Evolutionary conservation across 2,329 filamentous ascomycete species (phyloP).

Genomic region (Paracorniculantispora psalliotae): DNA sequence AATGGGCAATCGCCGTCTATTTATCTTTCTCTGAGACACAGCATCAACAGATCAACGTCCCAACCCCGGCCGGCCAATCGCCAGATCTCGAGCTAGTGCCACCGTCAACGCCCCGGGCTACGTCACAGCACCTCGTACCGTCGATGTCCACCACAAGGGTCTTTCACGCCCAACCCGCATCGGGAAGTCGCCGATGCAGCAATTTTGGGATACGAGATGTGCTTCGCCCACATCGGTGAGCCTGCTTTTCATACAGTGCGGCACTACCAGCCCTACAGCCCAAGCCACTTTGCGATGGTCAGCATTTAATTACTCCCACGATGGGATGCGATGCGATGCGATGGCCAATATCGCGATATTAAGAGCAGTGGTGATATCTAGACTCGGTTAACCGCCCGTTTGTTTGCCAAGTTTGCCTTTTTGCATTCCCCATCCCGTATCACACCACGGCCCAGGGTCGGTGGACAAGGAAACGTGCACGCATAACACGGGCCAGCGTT

Average conservation of each 20-base stretch:
- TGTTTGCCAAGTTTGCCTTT: too few relatives aligned
- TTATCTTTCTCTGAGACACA: background rate
- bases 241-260: background rate
- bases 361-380: too few relatives aligned
- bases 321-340: background rate
- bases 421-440: too few relatives aligned
- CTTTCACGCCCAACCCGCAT: background rate
- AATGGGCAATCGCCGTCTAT: background rate
- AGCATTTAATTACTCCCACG: too few relatives aligned
- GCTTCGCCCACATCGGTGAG: background rate
- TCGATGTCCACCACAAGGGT: background rate
- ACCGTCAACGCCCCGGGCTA: background rate
- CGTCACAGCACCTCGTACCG: slow-evolving; percentile 1
- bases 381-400: too few relatives aligned
- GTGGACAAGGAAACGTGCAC: too few relatives aligned
- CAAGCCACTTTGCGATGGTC: too few relatives aligned
- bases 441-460: too few relatives aligned
- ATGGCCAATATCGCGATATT: too few relatives aligned
- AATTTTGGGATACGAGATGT: slow-evolving; percentile 1
- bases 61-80: background rate
- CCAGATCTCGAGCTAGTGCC: background rate
- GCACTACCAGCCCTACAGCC: background rate
- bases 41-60: background rate
- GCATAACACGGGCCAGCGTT: background rate
- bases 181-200: background rate